A percentile compares a stretch with the other conserved stretches of the same genome.
Conservation (phyloP, 2,329 filamentous ascomycete genomes). For the Niveomyces coronatus region DNA sequence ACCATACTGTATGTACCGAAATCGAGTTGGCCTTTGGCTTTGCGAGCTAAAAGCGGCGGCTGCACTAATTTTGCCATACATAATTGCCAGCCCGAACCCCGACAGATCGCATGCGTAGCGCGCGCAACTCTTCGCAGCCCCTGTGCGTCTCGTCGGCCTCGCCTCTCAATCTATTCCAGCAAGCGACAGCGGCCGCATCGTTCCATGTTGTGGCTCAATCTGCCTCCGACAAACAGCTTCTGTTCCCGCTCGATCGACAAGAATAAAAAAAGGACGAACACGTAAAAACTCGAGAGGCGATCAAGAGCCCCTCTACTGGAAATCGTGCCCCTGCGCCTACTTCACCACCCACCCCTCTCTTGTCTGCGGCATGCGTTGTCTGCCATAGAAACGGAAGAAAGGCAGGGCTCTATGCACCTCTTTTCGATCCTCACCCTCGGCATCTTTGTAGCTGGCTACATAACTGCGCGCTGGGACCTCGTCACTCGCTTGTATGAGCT, state of each 20-base stretch:
- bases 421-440: conserved; percentile 92
- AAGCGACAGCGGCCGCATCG: background rate
- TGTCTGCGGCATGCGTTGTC: conserved; percentile 33
- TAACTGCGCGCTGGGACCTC: conserved; percentile 97
- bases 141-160: conserved; percentile 5
- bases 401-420: conserved; percentile 74
- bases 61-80: conserved; percentile 8
- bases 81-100: conserved; percentile 1
- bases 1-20: too few species aligned
- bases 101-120: conserved; percentile 8
- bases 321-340: conserved; percentile 14
- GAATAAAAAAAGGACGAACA: too few species aligned
- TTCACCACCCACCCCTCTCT: conserved; percentile 10
- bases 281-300: too few species aligned
- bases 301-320: background rate
- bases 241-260: too few species aligned
- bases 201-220: too few species aligned
- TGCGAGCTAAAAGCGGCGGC: conserved; percentile 6
- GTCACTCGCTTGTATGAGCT: conserved; percentile 95
- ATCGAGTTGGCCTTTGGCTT: conserved; percentile 1
- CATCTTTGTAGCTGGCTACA: conserved; percentile 99
- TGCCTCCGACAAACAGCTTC: too few species aligned
- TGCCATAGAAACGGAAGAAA: conserved; percentile 24
- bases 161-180: background rate
- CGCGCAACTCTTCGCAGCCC: conserved; percentile 4